Base-by-base conservation (phyloP, 2,329 filamentous ascomycete genomes). In the Eutypella sp. region DNA sequence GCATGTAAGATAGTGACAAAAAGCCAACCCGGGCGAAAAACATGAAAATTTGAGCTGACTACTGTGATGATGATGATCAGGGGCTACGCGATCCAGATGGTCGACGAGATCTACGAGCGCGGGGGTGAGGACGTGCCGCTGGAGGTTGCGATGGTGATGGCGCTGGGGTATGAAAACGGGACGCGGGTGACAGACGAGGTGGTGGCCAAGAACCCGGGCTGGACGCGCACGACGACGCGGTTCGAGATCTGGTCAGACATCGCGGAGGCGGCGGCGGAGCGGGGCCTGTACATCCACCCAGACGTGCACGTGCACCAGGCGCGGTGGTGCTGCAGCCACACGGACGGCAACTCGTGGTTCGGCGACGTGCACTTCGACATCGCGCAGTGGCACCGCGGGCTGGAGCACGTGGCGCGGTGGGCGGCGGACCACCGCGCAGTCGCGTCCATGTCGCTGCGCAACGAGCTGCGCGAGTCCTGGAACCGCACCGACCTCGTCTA, bases 71-170 rank as follows among this genome's bases (percentile, higher is more conserved):
- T n/a, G n/a, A n/a, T n/a, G n/a, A n/a, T n/a, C n/a, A 62, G 58
- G 58, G 75, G 74, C 3, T 80, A 74, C 49, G 74, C 76, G 0
- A 78, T 75, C 47, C 68, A 79, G 51, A 78, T 80, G 75, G 60
- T 81, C 37, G 76, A 80, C 51, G 65, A 73, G 47, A 64, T 71
- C 41, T 64, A 67, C 46, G 65, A 68, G 19, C 60, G 61, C 16
- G 59, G 60, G 22, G 67, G 67, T 20, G 61, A 58, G 10, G 70
- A 73, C 48, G 63, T 71, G 0, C 58, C 65, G 4, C 57, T 73
- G 5, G 57, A 64, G 40, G 57, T 61, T 1, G 59, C 68, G n/a
- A 61, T 73, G 39, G 61, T 64, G 36, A 58, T 61, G 16, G 68
- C 66, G 33, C 62, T 71, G 37, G 76, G 76, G 1, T 57, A 68